Base-by-base conservation (phyloP, 2,329 filamentous ascomycete species). In the Neoascochyta sp. region DNA sequence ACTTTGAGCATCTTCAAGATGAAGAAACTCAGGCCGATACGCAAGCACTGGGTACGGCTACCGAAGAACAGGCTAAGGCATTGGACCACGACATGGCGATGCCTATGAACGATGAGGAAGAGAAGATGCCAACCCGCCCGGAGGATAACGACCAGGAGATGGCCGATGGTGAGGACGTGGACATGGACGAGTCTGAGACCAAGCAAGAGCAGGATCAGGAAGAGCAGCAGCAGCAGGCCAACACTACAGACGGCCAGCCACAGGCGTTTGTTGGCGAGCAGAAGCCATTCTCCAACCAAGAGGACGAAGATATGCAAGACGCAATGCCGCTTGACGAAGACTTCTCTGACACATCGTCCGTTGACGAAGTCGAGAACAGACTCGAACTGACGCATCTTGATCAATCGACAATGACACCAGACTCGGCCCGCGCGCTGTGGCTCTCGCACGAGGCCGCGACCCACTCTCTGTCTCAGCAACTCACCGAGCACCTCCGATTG, bases 401-500 rank as follows among this genome's bases (percentile, higher is more conserved):
- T 32, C 50, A 47, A 14, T 24, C 42, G 4, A 35, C 42, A 39
- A 64, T 70, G 3, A 66, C 73, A 2, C 59, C 69, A 20, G 66
- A 72, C 15, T 71, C 77, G 41, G 79, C 89, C 15, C 78, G 87
- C 37, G 72, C 78, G 29, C 78, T 90, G 50, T 98, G 93, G 92
- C 76, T 80, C 7, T 74, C 81, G 35, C 92, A 94, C 65, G 89
- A 96, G 64, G 74, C 75, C 39, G 77, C 81, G 32, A 96, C 92
- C 0, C 87, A 92, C 44, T 75, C 83, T 26, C 81, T 95, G 34
- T 93, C 92, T 0, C 77, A 95, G 34, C 82, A 87, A 2, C 73
- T 99, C 9, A 95, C 90, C 1, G 92, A 95, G 44, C 92, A 96
- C 57, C 81, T 99, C 11, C 87, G 92, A 15, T 79, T 99, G 9